phyloP scores from a whole-genome alignment of 768 basidiomycete genomes.

The Rossbeevera mucosa region DNA sequence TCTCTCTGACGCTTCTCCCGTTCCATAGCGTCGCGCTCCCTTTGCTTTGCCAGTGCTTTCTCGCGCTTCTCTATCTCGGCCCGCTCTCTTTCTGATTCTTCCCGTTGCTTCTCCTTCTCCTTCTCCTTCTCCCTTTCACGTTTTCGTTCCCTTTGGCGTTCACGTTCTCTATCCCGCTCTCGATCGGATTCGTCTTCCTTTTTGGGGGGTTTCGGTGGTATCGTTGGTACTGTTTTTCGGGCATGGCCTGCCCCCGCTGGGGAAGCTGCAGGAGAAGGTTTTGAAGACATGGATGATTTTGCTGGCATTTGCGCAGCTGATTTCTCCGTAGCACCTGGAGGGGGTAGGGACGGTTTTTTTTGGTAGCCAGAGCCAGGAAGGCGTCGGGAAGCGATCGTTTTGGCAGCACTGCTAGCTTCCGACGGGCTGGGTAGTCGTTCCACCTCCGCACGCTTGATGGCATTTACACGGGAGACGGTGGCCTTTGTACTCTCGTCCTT shows the following conservation, averaged over 20 bases:
- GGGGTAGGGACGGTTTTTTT: conserved; percentile 30
- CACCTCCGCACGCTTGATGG: conserved; percentile 26
- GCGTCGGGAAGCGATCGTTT: conserved; percentile 29
- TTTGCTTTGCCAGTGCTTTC: conserved; percentile 12
- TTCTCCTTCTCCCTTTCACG: conserved; percentile 14
- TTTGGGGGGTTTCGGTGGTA: conserved; percentile 18
- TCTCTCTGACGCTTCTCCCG: conserved; percentile 25
- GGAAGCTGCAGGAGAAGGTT: conserved; percentile 29
- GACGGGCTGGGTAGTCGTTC: conserved; percentile 21
- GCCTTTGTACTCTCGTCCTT: conserved; percentile 34
- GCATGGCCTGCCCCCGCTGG: conserved; percentile 25
- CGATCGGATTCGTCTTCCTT: conserved; percentile 28
- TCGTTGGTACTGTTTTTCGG: conserved; percentile 25
- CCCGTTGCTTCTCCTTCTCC: conserved; percentile 21
- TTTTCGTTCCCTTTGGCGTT: conserved; percentile 26
- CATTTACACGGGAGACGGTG: conserved; percentile 29
- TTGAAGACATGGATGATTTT: conserved; percentile 31
- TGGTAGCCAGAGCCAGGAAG: conserved; percentile 49
- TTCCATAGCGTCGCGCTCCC: conserved; percentile 20
- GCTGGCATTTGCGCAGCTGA: conserved; percentile 28
- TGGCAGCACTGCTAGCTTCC: conserved; percentile 6
- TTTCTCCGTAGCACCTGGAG: conserved; percentile 19
- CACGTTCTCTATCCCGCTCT: conserved; percentile 21
- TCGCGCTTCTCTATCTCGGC: conserved; percentile 20
- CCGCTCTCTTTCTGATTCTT: conserved; percentile 20